phyloP scores from a whole-genome alignment of 2,329 filamentous ascomycete species.

The Neofusicoccum laricinum region DNA sequence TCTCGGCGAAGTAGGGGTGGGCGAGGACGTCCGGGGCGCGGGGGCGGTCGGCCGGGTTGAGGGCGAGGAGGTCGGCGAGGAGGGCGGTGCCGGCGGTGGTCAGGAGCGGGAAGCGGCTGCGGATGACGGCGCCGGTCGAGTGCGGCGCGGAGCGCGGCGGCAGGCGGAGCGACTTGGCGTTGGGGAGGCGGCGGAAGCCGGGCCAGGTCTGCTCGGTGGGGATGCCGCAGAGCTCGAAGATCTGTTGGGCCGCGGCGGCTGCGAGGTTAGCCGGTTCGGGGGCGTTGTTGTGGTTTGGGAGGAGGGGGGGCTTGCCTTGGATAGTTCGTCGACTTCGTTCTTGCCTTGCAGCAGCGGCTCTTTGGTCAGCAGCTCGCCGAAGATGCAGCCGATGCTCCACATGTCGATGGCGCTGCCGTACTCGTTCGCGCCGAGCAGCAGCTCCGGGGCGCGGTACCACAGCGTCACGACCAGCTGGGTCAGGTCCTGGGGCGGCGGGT shows the following conservation, averaged over 20 bases:
- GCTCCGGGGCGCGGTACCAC: slow-evolving; percentile 92
- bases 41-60: slow-evolving; percentile 72
- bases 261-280: neutral
- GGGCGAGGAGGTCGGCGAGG: slow-evolving; percentile 65
- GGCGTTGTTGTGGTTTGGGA: slow-evolving; percentile 20
- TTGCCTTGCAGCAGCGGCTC: slow-evolving; percentile 81
- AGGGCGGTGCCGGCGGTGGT: slow-evolving; percentile 71
- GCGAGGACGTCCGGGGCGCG: slow-evolving; percentile 69
- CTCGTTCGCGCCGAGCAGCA: slow-evolving; percentile 73
- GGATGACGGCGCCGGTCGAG: slow-evolving; percentile 54
- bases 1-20: slow-evolving; percentile 83
- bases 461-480: slow-evolving; percentile 94
- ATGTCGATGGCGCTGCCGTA: slow-evolving; percentile 83
- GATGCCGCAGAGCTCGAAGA: slow-evolving; percentile 85
- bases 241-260: slow-evolving; percentile 39
- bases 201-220: slow-evolving; percentile 84
- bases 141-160: slow-evolving; percentile 47
- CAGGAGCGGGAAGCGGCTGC: slow-evolving; percentile 76
- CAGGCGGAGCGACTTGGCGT: slow-evolving; percentile 75
- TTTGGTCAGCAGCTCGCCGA: slow-evolving; percentile 82
- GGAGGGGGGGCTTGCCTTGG: slow-evolving; percentile 48
- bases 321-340: slow-evolving; percentile 89
- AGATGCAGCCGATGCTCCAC: slow-evolving; percentile 96
- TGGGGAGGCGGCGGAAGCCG: slow-evolving; percentile 78
- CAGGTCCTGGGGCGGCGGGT: slow-evolving; percentile 69